These are phyloP conservation scores for Gilbertella persicaria DNA, from an alignment of 371 early-diverging fungal genomes.

Conservation along the genomic window DNA sequence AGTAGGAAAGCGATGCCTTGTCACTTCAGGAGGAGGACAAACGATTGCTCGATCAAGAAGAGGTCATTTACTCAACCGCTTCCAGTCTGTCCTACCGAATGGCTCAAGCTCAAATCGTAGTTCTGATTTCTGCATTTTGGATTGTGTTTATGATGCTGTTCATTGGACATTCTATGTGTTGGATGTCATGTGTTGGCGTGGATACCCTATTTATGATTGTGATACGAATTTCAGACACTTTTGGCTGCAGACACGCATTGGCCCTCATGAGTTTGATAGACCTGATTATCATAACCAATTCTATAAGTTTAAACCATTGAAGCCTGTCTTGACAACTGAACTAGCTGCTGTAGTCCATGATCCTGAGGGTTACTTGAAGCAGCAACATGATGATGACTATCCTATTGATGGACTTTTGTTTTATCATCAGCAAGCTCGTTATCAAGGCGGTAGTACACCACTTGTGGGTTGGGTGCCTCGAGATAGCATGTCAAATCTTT, in stretches of 20 bases:
- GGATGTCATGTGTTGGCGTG: slow-evolving; percentile 70
- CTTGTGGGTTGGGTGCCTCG: slow-evolving; percentile 61
- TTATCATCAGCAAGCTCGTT: slow-evolving; percentile 59
- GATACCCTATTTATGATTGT: slow-evolving; percentile 63
- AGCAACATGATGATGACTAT: slow-evolving; percentile 26
- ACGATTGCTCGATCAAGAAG: slow-evolving; percentile 38
- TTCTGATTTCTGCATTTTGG: slow-evolving; percentile 62
- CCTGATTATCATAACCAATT: slow-evolving; percentile 33
- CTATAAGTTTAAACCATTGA: slow-evolving; percentile 35
- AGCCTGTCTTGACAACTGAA: slow-evolving; percentile 35
- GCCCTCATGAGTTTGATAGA: slow-evolving; percentile 45
- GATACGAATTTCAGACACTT: slow-evolving; percentile 68
- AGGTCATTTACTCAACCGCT: slow-evolving; percentile 44
- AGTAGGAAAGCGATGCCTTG: slow-evolving; percentile 62
- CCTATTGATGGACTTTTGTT: slow-evolving; percentile 59
- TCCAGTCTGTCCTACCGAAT: slow-evolving; percentile 61
- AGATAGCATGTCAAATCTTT: too few species aligned
- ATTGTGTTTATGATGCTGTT: slow-evolving; percentile 60
- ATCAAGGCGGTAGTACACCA: slow-evolving; percentile 58
- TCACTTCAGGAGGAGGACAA: slow-evolving; percentile 47
- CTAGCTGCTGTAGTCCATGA: background rate
- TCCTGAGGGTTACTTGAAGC: slow-evolving; percentile 31
- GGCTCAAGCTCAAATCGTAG: slow-evolving; percentile 41
- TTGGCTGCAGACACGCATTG: slow-evolving; percentile 60
- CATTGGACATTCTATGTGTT: slow-evolving; percentile 62